phyloP scores from a whole-genome alignment of 2,329 filamentous ascomycete genomes.

The Endocalyx cinctus region DNA sequence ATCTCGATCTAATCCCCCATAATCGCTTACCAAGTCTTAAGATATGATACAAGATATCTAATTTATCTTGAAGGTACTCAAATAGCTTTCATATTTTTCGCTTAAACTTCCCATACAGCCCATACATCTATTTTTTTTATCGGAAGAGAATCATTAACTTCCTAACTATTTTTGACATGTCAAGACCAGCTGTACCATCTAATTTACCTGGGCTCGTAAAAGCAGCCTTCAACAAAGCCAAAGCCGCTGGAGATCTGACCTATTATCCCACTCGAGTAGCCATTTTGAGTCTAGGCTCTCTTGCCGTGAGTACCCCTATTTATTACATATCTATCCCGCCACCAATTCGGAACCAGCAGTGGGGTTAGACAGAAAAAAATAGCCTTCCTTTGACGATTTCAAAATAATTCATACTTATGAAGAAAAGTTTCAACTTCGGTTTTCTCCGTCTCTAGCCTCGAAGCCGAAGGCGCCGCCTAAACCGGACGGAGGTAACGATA shows the following conservation, averaged over 20 bases:
- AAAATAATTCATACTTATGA: too few species aligned
- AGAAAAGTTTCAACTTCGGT: slow-evolving; percentile 73
- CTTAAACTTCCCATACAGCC: too few species aligned
- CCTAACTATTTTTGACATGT: slow-evolving; percentile 32
- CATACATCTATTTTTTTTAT: neutral
- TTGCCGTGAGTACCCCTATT: slow-evolving; percentile 14
- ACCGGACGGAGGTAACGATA: slow-evolving; percentile 31
- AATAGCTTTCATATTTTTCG: neutral
- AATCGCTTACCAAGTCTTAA: too few species aligned
- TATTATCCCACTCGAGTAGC: slow-evolving; percentile 53
- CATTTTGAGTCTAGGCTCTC: slow-evolving; percentile 35
- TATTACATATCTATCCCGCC: too few species aligned
- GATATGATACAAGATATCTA: too few species aligned
- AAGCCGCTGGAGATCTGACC: slow-evolving; percentile 42
- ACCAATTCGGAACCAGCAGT: too few species aligned
- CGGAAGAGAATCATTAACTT: slow-evolving; percentile 1
- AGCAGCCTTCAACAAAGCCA: slow-evolving; percentile 43
- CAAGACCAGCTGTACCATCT: slow-evolving; percentile 34
- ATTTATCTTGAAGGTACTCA: too few species aligned
- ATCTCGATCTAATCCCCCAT: too few species aligned
- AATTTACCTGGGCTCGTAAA: slow-evolving; percentile 50
- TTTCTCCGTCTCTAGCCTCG: slow-evolving; percentile 62
- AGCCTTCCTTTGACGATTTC: too few species aligned
- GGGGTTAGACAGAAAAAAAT: too few species aligned
- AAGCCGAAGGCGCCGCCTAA: slow-evolving; percentile 55